phyloP scores from a whole-genome alignment of 148 eudicot genomes.

The Rhododendron molle region DNA sequence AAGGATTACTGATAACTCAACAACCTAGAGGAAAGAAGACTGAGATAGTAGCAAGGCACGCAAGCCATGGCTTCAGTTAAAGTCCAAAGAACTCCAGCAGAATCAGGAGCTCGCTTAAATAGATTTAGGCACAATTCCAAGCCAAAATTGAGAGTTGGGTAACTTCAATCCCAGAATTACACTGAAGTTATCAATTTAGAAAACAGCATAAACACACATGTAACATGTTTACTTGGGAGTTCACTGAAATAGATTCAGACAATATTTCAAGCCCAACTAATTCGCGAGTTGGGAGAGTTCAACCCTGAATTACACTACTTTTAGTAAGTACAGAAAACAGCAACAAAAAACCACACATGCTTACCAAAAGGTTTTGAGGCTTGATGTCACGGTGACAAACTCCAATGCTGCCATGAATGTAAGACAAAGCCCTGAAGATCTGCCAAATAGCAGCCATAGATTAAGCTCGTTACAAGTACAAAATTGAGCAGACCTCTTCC shows the following conservation, averaged over 20 bases:
- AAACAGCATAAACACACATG: not conserved
- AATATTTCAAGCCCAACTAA: not conserved
- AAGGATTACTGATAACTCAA: not conserved
- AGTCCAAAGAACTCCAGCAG: not conserved
- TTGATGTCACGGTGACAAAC: slow-evolving; percentile 71
- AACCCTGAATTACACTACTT: not conserved
- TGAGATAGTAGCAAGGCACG: not conserved
- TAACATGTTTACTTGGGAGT: slow-evolving; percentile 12
- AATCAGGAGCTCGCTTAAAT: not conserved
- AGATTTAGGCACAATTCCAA: not conserved
- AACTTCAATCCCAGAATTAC: not conserved
- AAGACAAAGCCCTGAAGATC: slow-evolving; percentile 65
- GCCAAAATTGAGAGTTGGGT: not conserved
- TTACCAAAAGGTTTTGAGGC: slow-evolving; percentile 65
- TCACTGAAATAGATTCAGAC: not conserved
- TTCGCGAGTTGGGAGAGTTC: not conserved
- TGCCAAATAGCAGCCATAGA: slow-evolving; percentile 20
- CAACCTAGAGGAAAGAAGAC: slow-evolving; percentile 1
- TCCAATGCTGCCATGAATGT: slow-evolving; percentile 56
- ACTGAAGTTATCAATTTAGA: not conserved
- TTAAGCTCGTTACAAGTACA: not conserved
- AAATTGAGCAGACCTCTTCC: not conserved
- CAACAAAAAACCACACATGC: not conserved
- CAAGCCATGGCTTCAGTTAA: not conserved
- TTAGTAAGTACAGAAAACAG: not conserved